phyloP scores from a whole-genome alignment of 352 stramenopile species.

The Aphanomyces euteiches region DNA sequence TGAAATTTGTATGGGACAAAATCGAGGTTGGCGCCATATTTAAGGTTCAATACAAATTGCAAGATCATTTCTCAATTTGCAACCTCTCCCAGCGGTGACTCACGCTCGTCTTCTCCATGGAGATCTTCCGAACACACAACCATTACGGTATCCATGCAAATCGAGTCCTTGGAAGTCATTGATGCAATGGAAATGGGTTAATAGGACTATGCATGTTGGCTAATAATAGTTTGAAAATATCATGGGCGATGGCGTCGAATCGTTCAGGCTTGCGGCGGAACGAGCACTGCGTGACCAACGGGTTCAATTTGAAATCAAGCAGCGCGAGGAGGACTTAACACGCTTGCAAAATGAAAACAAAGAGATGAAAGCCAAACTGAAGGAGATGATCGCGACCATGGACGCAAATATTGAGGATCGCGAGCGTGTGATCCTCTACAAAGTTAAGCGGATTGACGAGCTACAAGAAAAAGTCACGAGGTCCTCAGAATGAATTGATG shows the following conservation, averaged over 20 bases:
- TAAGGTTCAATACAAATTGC: too few relatives aligned
- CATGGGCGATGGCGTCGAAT: constrained; percentile 42
- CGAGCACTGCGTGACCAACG: constrained; percentile 65
- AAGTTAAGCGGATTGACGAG: constrained; percentile 62
- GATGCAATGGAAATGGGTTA: too few relatives aligned
- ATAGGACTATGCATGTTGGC: too few relatives aligned
- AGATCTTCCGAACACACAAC: too few relatives aligned
- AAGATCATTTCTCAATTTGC: too few relatives aligned
- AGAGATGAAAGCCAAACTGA: constrained; percentile 37
- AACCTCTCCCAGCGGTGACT: too few relatives aligned
- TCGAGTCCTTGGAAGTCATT: too few relatives aligned
- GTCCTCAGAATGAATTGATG: background rate
- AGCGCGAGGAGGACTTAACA: constrained; percentile 45
- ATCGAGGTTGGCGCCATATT: too few relatives aligned
- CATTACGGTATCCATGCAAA: too few relatives aligned
- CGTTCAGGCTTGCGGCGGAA: constrained; percentile 61
- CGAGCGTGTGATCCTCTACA: constrained; percentile 60
- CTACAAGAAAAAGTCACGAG: constrained; percentile 38
- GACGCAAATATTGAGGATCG: constrained; percentile 60
- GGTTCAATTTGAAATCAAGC: constrained; percentile 52
- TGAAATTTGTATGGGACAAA: too few relatives aligned
- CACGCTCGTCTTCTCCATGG: too few relatives aligned
- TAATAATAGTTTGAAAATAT: too few relatives aligned
- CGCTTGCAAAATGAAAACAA: constrained; percentile 40
- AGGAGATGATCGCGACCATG: constrained; percentile 44